phyloP scores from a whole-genome alignment of 2,329 filamentous ascomycete species.

The Camillea tinctor region DNA sequence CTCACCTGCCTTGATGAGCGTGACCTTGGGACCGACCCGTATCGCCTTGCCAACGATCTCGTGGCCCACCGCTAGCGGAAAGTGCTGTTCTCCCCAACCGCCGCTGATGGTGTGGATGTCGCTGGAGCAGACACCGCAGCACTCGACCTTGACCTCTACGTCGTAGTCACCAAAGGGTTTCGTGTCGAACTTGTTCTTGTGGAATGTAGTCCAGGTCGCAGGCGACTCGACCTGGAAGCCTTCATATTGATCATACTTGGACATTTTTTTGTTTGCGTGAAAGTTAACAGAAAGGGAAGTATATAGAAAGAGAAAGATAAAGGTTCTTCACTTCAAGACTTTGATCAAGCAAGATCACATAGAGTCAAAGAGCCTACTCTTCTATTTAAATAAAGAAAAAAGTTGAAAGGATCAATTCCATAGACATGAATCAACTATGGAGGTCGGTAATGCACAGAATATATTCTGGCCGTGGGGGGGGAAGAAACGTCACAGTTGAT shows the following conservation, averaged over 20 bases:
- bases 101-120: slow-evolving; percentile 70
- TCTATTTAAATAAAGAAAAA: background rate
- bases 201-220: slow-evolving; percentile 57
- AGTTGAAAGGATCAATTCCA: background rate
- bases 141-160: slow-evolving; percentile 83
- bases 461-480: background rate
- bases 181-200: slow-evolving; percentile 74
- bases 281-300: background rate
- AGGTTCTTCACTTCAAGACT: no score
- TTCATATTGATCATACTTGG: slow-evolving; percentile 58
- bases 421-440: background rate
- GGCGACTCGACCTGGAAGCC: slow-evolving; percentile 59
- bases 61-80: slow-evolving; percentile 58
- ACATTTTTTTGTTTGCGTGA: slow-evolving; percentile 36
- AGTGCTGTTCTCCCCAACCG: slow-evolving; percentile 54
- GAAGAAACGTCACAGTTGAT: background rate
- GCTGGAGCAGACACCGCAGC: slow-evolving; percentile 73
- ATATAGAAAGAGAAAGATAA: background rate
- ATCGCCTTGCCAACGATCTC: slow-evolving; percentile 71
- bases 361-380: no score
- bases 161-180: slow-evolving; percentile 87
- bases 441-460: background rate
- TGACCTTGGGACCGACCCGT: slow-evolving; percentile 65
- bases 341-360: no score
- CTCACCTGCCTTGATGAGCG: slow-evolving; percentile 58